Base-by-base conservation (phyloP, 1,284 basidiomycete species). In the Agroathelia rolfsii region DNA sequence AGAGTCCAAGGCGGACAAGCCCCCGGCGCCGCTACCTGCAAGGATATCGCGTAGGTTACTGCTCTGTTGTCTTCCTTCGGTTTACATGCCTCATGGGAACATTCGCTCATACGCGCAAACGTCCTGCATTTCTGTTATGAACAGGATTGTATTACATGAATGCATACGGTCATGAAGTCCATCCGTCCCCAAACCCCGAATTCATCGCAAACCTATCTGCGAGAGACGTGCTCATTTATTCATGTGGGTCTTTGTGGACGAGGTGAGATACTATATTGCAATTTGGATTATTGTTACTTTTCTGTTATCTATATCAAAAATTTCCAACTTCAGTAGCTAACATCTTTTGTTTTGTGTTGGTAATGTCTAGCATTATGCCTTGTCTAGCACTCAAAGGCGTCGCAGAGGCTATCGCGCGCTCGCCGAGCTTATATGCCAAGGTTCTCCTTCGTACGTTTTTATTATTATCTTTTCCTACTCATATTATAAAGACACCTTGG, bases 201-300 rank as follows among this genome's bases (percentile, higher is more conserved):
- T 90, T 83, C 49, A 51, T 95, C 16, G 56, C 72, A 4, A 72
- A 73, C 22, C 59, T 96, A 3, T 55, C 58, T 1, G 57, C 68
- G n/a, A 72, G 72, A 35, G 72, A 82, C 42, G 66, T 84, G 2
- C 59, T 96, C 19, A 76, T 96, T 3, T 95, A 94, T 55, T 90
- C 87, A 2, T 93, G 88, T 52, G 90, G 89, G 1, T 93, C 88
- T 0, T 59, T 95, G 2, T 96, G 87, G 87, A 95, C 92, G 16
- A 89, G 82, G 83, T 78, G 35, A 33, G 54, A 40, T 2, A 20
- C 11, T 32, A 9, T 8, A 27, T 18, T n/a, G n/a, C n/a, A n/a
- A n/a, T n/a, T n/a, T n/a, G n/a, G n/a, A n/a, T n/a, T n/a, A n/a
- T n/a, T n/a, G n/a, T n/a, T n/a, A n/a, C n/a, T n/a, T n/a, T n/a